Base-by-base conservation (phyloP, 495 filamentous ascomycete species). In the Opeltia flavorubescens region DNA sequence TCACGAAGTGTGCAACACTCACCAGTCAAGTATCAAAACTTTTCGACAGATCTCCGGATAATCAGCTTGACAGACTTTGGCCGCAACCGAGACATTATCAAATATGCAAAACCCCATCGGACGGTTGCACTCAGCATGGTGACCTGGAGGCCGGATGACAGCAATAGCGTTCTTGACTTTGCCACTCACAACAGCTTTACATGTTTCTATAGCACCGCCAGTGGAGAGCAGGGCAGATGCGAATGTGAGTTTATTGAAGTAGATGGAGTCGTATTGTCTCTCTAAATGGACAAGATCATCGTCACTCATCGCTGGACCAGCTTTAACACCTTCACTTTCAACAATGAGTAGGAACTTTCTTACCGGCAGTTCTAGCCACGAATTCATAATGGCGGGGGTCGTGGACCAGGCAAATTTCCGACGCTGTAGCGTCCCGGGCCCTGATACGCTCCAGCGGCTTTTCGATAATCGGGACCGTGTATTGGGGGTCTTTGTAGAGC, bases 81-180 rank as follows among this genome's bases (percentile, higher is more conserved):
- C 81, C 1, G 88, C 88, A 44, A 99, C 81, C 25, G 82, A 83
- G 9, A 95, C 93, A 63, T 99, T 99, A 64, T 99, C 94, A 60
- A 95, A 95, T 13, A 96, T 66, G 61, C 91, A 98, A 59, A 98
- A 98, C 0, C 91, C 91, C 77, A 91, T 87, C 5, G 91, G 71
- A 12, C 74, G 66, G 53, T 89, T 72, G 42, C 72, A 74, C 57
- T 96, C 93, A 1, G 91, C 93, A 64, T 98, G 91, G 54, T 98
- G 91, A 2, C 91, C 93, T 0, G 91, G 91, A 2, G 91, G 91
- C 33, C 91, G 78, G 49, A 98, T 91, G 12, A 96, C 79, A 0
- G 91, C 91, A 55, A 98, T 89, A 2, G 85, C 86, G 57, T 98
- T 98, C 59, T 89, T 94, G 41, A 94, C 82, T 27, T 71, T 69